Evolutionary conservation across 2,329 filamentous ascomycete genomes (phyloP).

Genomic region (Sclerotiophoma versabilis): DNA sequence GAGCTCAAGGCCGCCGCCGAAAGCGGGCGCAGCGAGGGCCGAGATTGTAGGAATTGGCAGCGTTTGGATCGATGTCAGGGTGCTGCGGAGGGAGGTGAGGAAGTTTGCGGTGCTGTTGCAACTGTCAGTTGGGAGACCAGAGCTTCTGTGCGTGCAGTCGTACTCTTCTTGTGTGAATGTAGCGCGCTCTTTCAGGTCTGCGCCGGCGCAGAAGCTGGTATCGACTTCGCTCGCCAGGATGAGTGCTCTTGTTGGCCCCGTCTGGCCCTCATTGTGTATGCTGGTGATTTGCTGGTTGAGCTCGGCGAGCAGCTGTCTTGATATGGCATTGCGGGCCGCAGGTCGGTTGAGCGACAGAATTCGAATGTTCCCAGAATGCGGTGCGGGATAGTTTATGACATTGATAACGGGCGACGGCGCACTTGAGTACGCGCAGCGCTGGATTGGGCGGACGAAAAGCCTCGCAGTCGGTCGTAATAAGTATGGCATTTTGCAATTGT

Average conservation of each 20-base stretch:
- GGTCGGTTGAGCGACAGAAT: conserved; percentile 89
- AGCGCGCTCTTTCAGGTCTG: conserved; percentile 88
- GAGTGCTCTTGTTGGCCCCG: conserved; percentile 75
- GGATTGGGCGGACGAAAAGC: conserved; percentile 32
- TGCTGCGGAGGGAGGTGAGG: conserved; percentile 75
- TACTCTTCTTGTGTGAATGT: conserved; percentile 81
- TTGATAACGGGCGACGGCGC: conserved; percentile 66
- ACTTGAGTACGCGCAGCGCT: conserved; percentile 49
- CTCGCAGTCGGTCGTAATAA: conserved; percentile 28
- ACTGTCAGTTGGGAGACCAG: conserved; percentile 16
- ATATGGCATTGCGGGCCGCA: conserved; percentile 88
- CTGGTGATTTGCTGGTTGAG: conserved; percentile 76
- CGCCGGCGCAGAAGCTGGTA: conserved; percentile 88
- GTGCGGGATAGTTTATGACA: conserved; percentile 76
- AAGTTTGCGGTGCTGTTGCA: conserved; percentile 76
- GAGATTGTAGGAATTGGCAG: conserved; percentile 91
- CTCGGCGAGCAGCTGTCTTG: conserved; percentile 73
- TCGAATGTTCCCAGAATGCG: conserved; percentile 82
- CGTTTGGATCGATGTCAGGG: conserved; percentile 73
- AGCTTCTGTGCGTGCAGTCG: conserved; percentile 36
- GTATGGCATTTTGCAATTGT: conserved; percentile 30
- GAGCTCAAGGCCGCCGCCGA: conserved; percentile 93
- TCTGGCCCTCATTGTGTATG: conserved; percentile 67
- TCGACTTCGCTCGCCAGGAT: conserved; percentile 87
- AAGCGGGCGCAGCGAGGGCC: conserved; percentile 82